A percentile compares a stretch with the other conserved stretches of the same genome.
Conservation (phyloP, 2,329 filamentous ascomycete genomes). For the Calonectria pauciramosa region DNA sequence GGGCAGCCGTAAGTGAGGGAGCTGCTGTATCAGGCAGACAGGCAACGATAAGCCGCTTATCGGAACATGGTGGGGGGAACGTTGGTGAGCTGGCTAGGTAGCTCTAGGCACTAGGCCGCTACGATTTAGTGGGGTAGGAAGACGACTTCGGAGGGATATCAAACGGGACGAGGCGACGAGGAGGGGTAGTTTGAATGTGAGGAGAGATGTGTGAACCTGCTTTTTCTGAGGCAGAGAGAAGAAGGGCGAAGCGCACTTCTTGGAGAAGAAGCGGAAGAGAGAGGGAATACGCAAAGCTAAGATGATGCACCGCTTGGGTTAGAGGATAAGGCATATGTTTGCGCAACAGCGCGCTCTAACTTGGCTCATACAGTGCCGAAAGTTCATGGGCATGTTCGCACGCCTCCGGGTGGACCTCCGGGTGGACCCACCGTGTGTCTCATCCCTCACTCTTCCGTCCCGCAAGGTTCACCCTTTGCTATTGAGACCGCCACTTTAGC, state of each 20-base stretch:
- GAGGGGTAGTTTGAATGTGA: slow-evolving; percentile 5
- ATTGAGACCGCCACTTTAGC: slow-evolving; percentile 1
- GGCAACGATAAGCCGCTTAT: slow-evolving; percentile 50
- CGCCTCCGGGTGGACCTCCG: not conserved
- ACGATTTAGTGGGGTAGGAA: slow-evolving; percentile 22
- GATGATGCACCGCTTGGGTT: not conserved
- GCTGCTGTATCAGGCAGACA: slow-evolving; percentile 50
- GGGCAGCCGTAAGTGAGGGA: slow-evolving; percentile 43
- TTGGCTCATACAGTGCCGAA: slow-evolving; percentile 26
- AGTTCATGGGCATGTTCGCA: slow-evolving; percentile 1
- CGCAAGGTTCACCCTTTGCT: not conserved
- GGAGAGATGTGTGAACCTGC: not conserved
- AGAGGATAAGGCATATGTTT: not conserved
- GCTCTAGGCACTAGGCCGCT: slow-evolving; percentile 14
- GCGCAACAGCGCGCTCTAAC: slow-evolving; percentile 4
- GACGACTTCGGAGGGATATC: slow-evolving; percentile 4
- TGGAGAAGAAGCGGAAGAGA: not conserved
- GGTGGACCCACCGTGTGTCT: slow-evolving; percentile 14
- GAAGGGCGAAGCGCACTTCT: not conserved
- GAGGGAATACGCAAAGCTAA: not conserved
- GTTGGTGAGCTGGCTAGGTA: slow-evolving; percentile 20
- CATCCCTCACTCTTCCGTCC: not conserved
- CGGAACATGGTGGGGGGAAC: slow-evolving; percentile 38
- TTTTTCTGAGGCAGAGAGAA: not conserved
- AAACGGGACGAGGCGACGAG: not conserved